Evolutionary conservation across 2,329 filamentous ascomycete genomes (phyloP).

Genomic region (Didymella lethalis): DNA sequence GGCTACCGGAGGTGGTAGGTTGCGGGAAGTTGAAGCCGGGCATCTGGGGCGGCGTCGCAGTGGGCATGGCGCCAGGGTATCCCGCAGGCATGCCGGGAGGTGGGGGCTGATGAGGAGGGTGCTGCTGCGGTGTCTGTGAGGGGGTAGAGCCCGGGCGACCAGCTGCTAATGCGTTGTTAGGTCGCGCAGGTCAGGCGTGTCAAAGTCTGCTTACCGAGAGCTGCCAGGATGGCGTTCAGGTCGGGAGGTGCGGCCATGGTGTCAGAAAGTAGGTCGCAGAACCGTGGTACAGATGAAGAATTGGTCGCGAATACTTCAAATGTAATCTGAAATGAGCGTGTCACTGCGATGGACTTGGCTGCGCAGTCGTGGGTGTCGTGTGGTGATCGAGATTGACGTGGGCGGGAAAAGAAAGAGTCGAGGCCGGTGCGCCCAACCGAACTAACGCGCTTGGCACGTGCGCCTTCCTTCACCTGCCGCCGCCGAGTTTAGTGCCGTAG

Average conservation of each 20-base stretch:
- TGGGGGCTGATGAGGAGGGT: slow-evolving; percentile 52
- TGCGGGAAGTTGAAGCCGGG: slow-evolving; percentile 66
- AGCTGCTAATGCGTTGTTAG: slow-evolving; percentile 49
- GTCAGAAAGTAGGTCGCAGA: slow-evolving; percentile 17
- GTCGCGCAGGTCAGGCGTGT: background rate
- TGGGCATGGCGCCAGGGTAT: slow-evolving; percentile 54
- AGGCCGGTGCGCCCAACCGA: slow-evolving; percentile 9
- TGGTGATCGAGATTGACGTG: slow-evolving; percentile 23
- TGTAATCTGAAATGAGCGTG: background rate
- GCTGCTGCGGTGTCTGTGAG: slow-evolving; percentile 56
- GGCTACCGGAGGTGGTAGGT: slow-evolving; percentile 75
- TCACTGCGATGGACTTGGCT: slow-evolving; percentile 15
- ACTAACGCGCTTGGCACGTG: slow-evolving; percentile 16
- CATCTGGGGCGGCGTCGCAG: slow-evolving; percentile 52
- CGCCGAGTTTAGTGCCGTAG: background rate
- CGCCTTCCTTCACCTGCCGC: slow-evolving; percentile 13
- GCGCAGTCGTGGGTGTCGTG: slow-evolving; percentile 24
- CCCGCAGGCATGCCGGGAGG: slow-evolving; percentile 54
- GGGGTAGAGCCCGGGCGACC: slow-evolving; percentile 58
- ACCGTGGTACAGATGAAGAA: background rate
- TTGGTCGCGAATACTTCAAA: slow-evolving; percentile 6
- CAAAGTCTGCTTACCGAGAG: slow-evolving; percentile 43
- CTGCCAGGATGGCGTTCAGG: slow-evolving; percentile 50
- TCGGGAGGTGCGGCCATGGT: slow-evolving; percentile 49
- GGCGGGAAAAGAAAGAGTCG: slow-evolving; percentile 23